A percentile compares a stretch with the other conserved stretches of the same genome.
phyloP scores from a whole-genome alignment of 2,329 filamentous ascomycete genomes.

The Graphilbum sp. region DNA sequence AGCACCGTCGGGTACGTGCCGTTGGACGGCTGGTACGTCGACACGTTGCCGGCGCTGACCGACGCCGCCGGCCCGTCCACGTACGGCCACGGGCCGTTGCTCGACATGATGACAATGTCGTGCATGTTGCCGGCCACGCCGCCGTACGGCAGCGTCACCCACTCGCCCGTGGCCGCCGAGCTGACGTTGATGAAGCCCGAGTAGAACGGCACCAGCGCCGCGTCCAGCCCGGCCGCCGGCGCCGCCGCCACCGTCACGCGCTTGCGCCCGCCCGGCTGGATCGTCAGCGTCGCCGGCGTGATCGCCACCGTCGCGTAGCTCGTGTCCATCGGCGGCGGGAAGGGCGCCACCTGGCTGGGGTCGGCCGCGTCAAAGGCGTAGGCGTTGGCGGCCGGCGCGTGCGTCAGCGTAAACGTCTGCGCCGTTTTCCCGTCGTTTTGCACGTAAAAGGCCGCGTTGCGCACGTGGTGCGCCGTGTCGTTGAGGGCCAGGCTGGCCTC shows the following conservation, averaged over 20 bases:
- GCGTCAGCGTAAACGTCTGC: slow-evolving; percentile 34
- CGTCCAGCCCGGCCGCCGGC: slow-evolving; percentile 20
- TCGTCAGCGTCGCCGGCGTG: neutral
- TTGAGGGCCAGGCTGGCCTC: slow-evolving; percentile 43
- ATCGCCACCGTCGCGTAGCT: slow-evolving; percentile 19
- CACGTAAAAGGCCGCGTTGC: slow-evolving; percentile 34
- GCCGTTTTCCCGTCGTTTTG: slow-evolving; percentile 32
- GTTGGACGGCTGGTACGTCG: neutral
- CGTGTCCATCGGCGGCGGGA: slow-evolving; percentile 13
- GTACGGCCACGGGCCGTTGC: neutral
- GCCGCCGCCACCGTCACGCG: slow-evolving; percentile 28
- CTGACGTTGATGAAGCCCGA: slow-evolving; percentile 30
- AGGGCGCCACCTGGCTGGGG: neutral
- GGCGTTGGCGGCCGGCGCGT: slow-evolving; percentile 33
- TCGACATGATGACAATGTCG: neutral
- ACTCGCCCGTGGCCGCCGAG: slow-evolving; percentile 21
- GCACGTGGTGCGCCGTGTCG: slow-evolving; percentile 40
- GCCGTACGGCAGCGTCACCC: slow-evolving; percentile 22
- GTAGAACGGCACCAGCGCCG: slow-evolving; percentile 27
- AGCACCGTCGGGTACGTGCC: neutral
- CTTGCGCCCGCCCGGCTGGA: slow-evolving; percentile 13
- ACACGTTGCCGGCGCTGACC: neutral
- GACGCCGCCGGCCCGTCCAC: neutral
- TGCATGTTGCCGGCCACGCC: slow-evolving; percentile 23
- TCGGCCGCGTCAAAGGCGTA: slow-evolving; percentile 28